phyloP scores from a whole-genome alignment of 768 basidiomycete genomes.

The Amanita inopinata region DNA sequence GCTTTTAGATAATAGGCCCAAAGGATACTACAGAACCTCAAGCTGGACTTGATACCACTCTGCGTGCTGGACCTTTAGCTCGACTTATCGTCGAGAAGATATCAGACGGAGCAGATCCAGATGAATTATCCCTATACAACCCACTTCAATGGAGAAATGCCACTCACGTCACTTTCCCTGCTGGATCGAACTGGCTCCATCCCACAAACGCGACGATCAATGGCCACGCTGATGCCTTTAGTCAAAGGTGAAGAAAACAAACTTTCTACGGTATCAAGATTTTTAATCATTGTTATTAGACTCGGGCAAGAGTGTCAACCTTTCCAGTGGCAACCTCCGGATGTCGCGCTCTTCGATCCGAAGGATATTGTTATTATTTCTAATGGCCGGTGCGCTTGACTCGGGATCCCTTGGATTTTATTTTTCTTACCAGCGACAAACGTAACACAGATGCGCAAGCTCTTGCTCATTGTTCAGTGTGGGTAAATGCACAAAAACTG shows the following conservation, averaged over 20 bases:
- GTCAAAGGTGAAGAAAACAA: conserved; percentile 27
- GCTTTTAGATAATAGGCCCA: conserved; percentile 37
- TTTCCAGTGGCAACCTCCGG: conserved; percentile 28
- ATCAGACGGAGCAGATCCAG: conserved; percentile 34
- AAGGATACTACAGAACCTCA: conserved; percentile 42
- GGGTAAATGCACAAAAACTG: conserved; percentile 10
- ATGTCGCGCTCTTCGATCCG: conserved; percentile 36
- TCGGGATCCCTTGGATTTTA: not conserved
- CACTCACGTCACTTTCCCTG: conserved; percentile 32
- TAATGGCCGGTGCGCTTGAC: conserved; percentile 35
- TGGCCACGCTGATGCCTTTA: conserved; percentile 39
- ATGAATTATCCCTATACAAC: conserved; percentile 35
- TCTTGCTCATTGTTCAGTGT: conserved; percentile 39
- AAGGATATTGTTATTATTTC: conserved; percentile 43
- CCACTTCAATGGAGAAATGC: conserved; percentile 39
- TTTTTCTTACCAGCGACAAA: not conserved
- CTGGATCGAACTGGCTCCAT: conserved; percentile 35
- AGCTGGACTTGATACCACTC: conserved; percentile 41
- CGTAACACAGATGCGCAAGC: conserved; percentile 31
- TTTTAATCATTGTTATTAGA: conserved; percentile 16
- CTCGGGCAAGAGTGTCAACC: conserved; percentile 39
- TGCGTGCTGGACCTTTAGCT: conserved; percentile 39
- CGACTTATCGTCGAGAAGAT: conserved; percentile 38
- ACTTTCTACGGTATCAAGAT: not conserved
- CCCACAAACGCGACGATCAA: conserved; percentile 36